A percentile compares a stretch with the other conserved stretches of the same genome.
Evolutionary conservation across 768 basidiomycete genomes (phyloP).

Genomic region (Leccinellum luteum): DNA sequence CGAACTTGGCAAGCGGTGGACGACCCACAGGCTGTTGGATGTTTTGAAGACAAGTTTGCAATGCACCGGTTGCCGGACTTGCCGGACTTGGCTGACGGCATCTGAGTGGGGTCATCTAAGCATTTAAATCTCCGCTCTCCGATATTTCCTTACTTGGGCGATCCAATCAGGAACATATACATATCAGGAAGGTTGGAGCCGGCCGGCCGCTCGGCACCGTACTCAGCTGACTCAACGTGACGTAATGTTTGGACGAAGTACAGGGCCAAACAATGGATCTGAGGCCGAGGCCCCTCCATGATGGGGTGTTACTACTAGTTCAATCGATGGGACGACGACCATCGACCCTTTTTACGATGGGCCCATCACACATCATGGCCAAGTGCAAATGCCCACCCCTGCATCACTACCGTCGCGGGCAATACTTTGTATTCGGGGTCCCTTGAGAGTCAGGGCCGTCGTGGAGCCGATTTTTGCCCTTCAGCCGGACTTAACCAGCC

Average conservation of each 20-base stretch:
- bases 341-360: neutral
- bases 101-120: neutral
- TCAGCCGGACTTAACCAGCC: neutral
- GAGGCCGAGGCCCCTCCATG: too few species aligned
- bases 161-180: neutral
- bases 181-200: neutral
- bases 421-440: neutral
- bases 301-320: neutral
- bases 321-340: neutral
- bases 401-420: neutral
- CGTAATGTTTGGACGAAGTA: neutral
- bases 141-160: neutral
- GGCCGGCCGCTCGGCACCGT: neutral
- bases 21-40: conserved; percentile 5
- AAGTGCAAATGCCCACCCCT: neutral
- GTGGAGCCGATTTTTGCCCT: neutral
- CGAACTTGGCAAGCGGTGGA: neutral
- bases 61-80: neutral
- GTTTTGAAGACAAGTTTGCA: conserved; percentile 1
- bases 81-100: conserved; percentile 23
- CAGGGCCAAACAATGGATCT: neutral
- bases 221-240: neutral
- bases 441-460: neutral
- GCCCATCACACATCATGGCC: neutral
- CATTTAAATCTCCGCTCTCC: conserved; percentile 2